Conservation (phyloP, 78 protist species). For the Dictyostelium discoideum region DNA sequence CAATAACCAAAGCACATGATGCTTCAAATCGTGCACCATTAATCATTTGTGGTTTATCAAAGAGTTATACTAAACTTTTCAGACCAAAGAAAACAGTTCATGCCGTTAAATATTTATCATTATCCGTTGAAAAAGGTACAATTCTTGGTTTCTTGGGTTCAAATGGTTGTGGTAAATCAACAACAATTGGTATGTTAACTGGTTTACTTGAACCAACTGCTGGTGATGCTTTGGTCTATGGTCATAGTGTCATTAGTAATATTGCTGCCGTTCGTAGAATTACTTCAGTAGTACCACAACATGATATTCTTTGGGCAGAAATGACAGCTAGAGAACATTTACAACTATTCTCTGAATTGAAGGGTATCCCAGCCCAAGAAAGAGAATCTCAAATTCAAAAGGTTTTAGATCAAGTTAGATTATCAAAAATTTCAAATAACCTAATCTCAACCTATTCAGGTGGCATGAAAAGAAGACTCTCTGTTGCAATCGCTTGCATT, state of each 20-base stretch:
- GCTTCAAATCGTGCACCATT: constrained; percentile 35
- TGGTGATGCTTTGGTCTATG: constrained; percentile 74
- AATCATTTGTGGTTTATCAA: constrained; percentile 40
- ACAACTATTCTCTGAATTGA: constrained; percentile 60
- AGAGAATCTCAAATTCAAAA: constrained; percentile 1
- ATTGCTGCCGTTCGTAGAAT: constrained; percentile 41
- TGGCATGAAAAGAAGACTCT: constrained; percentile 75
- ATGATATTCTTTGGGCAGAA: constrained; percentile 72
- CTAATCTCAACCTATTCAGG: constrained; percentile 57
- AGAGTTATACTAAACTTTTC: constrained; percentile 38
- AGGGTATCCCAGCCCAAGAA: constrained; percentile 45
- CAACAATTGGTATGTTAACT: constrained; percentile 91
- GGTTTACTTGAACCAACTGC: constrained; percentile 82
- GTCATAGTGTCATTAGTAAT: constrained; percentile 42
- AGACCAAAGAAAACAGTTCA: constrained; percentile 23
- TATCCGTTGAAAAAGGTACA: constrained; percentile 59
- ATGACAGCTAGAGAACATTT: constrained; percentile 81
- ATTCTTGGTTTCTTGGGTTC: constrained; percentile 81
- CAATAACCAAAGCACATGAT: constrained; percentile 32
- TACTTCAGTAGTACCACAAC: constrained; percentile 78
- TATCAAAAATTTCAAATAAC: constrained; percentile 13
- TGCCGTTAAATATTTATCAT: constrained; percentile 59
- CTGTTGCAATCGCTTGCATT: constrained; percentile 84
- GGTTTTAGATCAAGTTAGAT: constrained; percentile 21
- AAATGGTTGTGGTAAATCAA: constrained; percentile 93